Evolutionary conservation across 106 monocot species (phyloP).

Genomic region (Gastrodia elata): DNA sequence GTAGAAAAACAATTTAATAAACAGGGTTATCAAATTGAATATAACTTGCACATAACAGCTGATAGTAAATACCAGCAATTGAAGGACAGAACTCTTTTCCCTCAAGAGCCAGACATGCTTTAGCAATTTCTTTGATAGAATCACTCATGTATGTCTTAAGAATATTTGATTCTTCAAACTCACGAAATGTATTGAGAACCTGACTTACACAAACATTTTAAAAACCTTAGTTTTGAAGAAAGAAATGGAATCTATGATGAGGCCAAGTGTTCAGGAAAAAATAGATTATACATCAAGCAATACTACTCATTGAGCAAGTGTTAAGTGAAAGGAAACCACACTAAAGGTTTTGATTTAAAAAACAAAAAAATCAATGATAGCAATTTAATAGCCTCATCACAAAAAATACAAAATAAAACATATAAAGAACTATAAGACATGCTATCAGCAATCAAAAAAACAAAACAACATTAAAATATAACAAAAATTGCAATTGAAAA

Average conservation of each 20-base stretch:
- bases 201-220: constrained; percentile 15
- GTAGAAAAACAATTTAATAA: constrained; percentile 11
- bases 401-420: neutral
- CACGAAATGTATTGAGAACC: constrained; percentile 78
- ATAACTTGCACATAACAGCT: constrained; percentile 4
- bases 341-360: neutral
- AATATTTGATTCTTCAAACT: constrained; percentile 92
- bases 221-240: neutral
- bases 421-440: neutral
- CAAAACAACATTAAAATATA: neutral
- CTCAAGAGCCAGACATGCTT: constrained; percentile 69
- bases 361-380: neutral
- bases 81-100: constrained; percentile 81
- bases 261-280: neutral
- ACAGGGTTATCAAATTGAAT: neutral
- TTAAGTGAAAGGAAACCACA: neutral
- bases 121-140: constrained; percentile 77
- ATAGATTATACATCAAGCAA: neutral
- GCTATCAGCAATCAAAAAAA: neutral
- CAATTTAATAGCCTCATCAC: neutral
- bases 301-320: neutral
- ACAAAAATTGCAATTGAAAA: too few relatives aligned
- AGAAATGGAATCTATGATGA: neutral
- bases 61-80: constrained; percentile 50
- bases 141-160: constrained; percentile 70